phyloP scores from a whole-genome alignment of 768 basidiomycete genomes.

The Leccinum barrowsii region DNA sequence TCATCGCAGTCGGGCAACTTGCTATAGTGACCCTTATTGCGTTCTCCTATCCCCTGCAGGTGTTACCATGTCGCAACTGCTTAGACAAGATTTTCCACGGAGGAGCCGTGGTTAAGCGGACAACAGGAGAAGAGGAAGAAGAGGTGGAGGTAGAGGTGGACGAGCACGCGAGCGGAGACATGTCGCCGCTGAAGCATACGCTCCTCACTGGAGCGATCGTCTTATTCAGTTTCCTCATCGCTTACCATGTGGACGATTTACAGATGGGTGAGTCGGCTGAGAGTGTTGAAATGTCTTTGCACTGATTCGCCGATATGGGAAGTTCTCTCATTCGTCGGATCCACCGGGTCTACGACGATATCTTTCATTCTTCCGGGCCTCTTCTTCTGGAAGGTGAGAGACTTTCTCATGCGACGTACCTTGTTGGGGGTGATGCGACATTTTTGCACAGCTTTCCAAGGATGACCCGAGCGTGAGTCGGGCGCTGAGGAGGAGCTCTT shows the following conservation, averaged over 20 bases:
- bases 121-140: slow-evolving; percentile 44
- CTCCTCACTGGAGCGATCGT: slow-evolving; percentile 68
- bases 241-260: slow-evolving; percentile 76
- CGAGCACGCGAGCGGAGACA: slow-evolving; percentile 56
- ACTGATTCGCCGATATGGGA: slow-evolving; percentile 16
- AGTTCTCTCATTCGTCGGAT: slow-evolving; percentile 96
- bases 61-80: slow-evolving; percentile 89
- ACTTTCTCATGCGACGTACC: slow-evolving; percentile 7
- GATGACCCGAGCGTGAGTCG: slow-evolving; percentile 53
- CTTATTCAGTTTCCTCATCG: slow-evolving; percentile 61
- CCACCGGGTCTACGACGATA: slow-evolving; percentile 94
- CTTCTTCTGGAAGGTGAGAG: slow-evolving; percentile 86
- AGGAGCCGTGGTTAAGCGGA: slow-evolving; percentile 34
- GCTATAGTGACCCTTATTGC: slow-evolving; percentile 89
- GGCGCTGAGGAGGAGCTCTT: slow-evolving; percentile 54
- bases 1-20: slow-evolving; percentile 89
- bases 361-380: slow-evolving; percentile 94
- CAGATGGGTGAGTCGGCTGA: slow-evolving; percentile 56
- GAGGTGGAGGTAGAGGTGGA: slow-evolving; percentile 50
- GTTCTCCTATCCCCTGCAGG: slow-evolving; percentile 92
- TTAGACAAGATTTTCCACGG: slow-evolving; percentile 83
- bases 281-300: not conserved
- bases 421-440: slow-evolving; percentile 4
- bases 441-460: slow-evolving; percentile 55
- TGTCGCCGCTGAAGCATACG: slow-evolving; percentile 64